Evolutionary conservation across 176 grass and related monocot genomes (phyloP).

Genomic region (Oryza rufipogon): DNA sequence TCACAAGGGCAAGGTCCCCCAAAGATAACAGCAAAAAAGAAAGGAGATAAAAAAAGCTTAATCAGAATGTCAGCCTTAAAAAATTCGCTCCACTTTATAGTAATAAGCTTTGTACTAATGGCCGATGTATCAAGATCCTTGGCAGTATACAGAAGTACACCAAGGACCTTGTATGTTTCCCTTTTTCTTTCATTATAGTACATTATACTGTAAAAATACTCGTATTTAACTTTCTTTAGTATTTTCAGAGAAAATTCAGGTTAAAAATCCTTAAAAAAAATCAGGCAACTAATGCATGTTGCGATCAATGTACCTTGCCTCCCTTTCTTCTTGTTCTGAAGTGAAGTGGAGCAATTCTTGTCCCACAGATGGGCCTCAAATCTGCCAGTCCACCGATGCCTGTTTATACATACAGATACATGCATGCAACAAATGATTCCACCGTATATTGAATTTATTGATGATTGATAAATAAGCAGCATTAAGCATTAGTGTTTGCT

Average conservation of each 20-base stretch:
- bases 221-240: not conserved
- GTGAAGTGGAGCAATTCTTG: slow-evolving; percentile 73
- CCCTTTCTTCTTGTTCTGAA: slow-evolving; percentile 96
- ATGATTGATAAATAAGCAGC: slow-evolving; percentile 30
- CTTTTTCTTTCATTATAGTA: not conserved
- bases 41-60: slow-evolving; percentile 20
- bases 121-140: slow-evolving; percentile 34
- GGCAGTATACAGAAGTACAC: not conserved
- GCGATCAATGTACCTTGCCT: slow-evolving; percentile 62
- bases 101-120: slow-evolving; percentile 29
- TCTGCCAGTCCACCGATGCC: slow-evolving; percentile 92
- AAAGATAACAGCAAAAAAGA: slow-evolving; percentile 39
- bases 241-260: not conserved
- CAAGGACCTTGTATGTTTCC: slow-evolving; percentile 14
- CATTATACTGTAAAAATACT: slow-evolving; percentile 13
- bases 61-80: slow-evolving; percentile 63
- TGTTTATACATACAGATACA: slow-evolving; percentile 40
- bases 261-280: not conserved
- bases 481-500: not conserved
- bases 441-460: slow-evolving; percentile 10
- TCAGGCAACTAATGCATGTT: not conserved
- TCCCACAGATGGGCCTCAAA: slow-evolving; percentile 98
- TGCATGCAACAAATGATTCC: slow-evolving; percentile 35
- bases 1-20: slow-evolving; percentile 47
- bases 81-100: slow-evolving; percentile 51